Evolutionary conservation across 352 stramenopile genomes (phyloP).

Genomic region (Blastocystis sp.): DNA sequence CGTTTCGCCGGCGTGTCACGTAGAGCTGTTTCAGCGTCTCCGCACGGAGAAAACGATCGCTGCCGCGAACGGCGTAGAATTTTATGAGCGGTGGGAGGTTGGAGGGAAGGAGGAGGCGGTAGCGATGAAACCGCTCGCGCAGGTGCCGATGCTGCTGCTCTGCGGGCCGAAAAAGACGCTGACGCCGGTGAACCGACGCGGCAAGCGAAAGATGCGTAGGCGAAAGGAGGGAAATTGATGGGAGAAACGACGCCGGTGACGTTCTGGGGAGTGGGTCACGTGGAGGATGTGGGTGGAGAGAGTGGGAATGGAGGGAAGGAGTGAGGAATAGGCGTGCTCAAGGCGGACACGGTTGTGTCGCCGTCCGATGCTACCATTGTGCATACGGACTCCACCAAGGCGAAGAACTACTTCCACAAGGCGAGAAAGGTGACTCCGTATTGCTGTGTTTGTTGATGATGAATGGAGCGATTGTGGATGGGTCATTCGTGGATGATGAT

Average conservation of each 20-base stretch:
- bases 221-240: neutral
- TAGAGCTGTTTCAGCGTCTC: neutral
- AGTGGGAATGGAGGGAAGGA: no score
- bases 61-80: neutral
- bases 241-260: neutral
- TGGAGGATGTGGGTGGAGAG: neutral
- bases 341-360: neutral
- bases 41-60: neutral
- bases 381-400: neutral
- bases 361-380: neutral
- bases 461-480: neutral
- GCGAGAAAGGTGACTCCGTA: neutral
- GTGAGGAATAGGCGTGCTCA: neutral
- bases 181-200: neutral
- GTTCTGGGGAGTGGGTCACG: neutral
- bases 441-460: neutral
- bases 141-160: neutral
- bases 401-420: slow-evolving; percentile 49
- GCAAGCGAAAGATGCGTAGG: slow-evolving; percentile 23
- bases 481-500: no score
- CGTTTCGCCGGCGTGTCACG: neutral
- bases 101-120: neutral
- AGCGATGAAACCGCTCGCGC: neutral
- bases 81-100: neutral
- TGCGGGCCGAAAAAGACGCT: neutral